Conservation (phyloP, 1,284 basidiomycete genomes). For the Apiotrichum mycotoxinovorans region DNA sequence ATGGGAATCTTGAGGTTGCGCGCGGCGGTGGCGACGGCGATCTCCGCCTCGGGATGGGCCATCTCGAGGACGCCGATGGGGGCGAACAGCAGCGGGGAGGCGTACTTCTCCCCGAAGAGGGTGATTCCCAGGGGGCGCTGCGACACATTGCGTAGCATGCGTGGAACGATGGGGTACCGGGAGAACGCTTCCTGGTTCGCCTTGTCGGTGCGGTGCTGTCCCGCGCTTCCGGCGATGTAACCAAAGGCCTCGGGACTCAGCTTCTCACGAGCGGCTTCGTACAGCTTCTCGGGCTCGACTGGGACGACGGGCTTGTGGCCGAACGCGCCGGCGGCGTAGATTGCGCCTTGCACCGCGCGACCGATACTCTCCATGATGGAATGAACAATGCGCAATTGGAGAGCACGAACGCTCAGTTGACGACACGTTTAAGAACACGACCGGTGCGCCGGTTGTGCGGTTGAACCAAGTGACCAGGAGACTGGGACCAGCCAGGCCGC, state of each 20-base stretch:
- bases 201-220: conserved; percentile 16
- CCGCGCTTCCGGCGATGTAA: conserved; percentile 20
- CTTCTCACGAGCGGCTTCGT: conserved; percentile 3
- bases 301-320: conserved; percentile 10
- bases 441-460: too few relatives aligned
- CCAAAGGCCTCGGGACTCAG: conserved; percentile 13
- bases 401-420: too few relatives aligned
- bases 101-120: conserved; percentile 64
- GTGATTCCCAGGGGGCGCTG: conserved; percentile 59
- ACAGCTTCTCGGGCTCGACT: conserved; percentile 10
- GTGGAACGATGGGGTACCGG: conserved; percentile 56
- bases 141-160: conserved; percentile 70
- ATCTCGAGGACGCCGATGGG: conserved; percentile 73
- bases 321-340: conserved; percentile 14
- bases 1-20: conserved; percentile 63
- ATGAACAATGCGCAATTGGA: background rate
- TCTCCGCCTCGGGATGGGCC: conserved; percentile 60
- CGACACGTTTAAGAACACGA: too few relatives aligned
- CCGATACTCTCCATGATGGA: conserved; percentile 4
- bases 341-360: conserved; percentile 10
- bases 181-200: conserved; percentile 14
- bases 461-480: too few relatives aligned
- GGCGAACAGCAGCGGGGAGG: conserved; percentile 64
- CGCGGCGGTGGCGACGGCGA: conserved; percentile 65
- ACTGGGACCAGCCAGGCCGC: too few relatives aligned